Percentiles rank a stretch among this genome's conserved stretches.
phyloP scores from a whole-genome alignment of 202 grass and related monocot genomes.

The Sporobolus alterniflorus region DNA sequence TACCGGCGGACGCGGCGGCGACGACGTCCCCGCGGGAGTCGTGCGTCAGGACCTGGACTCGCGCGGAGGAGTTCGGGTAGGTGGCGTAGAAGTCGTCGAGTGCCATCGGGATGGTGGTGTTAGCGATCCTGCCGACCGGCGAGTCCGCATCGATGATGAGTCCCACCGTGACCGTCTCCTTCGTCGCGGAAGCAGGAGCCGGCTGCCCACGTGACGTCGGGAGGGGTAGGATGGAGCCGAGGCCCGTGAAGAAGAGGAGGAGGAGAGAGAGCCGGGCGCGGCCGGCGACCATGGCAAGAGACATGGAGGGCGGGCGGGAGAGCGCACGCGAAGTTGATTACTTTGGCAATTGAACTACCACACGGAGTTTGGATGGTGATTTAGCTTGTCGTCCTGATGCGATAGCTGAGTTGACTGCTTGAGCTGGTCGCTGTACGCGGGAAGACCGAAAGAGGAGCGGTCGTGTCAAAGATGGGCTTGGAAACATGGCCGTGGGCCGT shows the following conservation, averaged over 20 bases:
- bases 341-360: neutral
- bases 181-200: neutral
- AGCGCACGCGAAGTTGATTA: neutral
- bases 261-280: neutral
- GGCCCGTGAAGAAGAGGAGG: slow-evolving; percentile 9
- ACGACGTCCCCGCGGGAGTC: slow-evolving; percentile 56
- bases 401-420: too few relatives aligned
- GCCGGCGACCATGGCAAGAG: slow-evolving; percentile 24
- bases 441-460: too few relatives aligned
- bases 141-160: slow-evolving; percentile 59
- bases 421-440: too few relatives aligned
- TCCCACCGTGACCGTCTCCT: slow-evolving; percentile 50
- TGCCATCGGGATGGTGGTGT: slow-evolving; percentile 62
- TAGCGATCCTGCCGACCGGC: slow-evolving; percentile 48
- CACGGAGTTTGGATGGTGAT: neutral
- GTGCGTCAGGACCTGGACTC: slow-evolving; percentile 33
- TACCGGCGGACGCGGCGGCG: slow-evolving; percentile 68
- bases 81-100: slow-evolving; percentile 64
- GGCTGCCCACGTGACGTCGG: slow-evolving; percentile 10
- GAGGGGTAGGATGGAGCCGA: slow-evolving; percentile 5
- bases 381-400: neutral
- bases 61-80: slow-evolving; percentile 39
- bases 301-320: neutral
- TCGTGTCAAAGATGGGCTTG: too few relatives aligned
- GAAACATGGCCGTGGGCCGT: too few relatives aligned